Base-by-base conservation (phyloP, 768 basidiomycete species). In the Boletus coccyginus region DNA sequence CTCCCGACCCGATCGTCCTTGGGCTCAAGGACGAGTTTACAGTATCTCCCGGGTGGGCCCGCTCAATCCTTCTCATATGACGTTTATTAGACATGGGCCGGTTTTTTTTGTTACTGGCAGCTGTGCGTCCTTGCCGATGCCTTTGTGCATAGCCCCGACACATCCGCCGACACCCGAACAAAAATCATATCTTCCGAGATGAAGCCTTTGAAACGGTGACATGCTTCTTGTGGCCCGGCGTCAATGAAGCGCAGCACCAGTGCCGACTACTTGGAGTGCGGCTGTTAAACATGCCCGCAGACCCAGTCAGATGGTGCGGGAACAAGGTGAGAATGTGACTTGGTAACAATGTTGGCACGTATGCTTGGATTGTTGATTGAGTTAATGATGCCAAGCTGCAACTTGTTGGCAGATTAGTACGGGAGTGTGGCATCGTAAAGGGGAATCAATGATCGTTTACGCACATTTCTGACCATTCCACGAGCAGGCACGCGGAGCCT, bases 111-210 rank as follows among this genome's bases (percentile, higher is more conserved):
- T 27, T 27, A 27, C 27, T 27, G 16, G 32, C 31, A 32, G 13
- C 29, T 36, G 11, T 17, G 42, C 42, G 40, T 45, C 16, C 53
- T 51, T 61, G 46, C 55, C 62, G 52, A 61, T n/a, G 47, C 29
- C 14, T 48, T 49, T 31, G 43, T 42, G 48, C 63, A 64, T 35
- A 62, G 60, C 63, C 60, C 38, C 50, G 43, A 44, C 44, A 17
- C 17, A 6, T 17, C 46, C 53, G 45, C 35, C 17, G 19, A 52
- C 46, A 51, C 31, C 52, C 50, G 41, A 39, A 51, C 45, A 11
- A 39, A 50, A 42, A 24, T 27, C 21, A 21, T 17, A n/a, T 32
- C 44, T 41, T 59, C 35, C 33, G 49, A 36, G 48, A 21, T 57
- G 32, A 35, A 24, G 14, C 19, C 35, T 33, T n/a, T 52, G 55